Conservation (phyloP, 257 asterid genomes). For the Catharanthus roseus region DNA sequence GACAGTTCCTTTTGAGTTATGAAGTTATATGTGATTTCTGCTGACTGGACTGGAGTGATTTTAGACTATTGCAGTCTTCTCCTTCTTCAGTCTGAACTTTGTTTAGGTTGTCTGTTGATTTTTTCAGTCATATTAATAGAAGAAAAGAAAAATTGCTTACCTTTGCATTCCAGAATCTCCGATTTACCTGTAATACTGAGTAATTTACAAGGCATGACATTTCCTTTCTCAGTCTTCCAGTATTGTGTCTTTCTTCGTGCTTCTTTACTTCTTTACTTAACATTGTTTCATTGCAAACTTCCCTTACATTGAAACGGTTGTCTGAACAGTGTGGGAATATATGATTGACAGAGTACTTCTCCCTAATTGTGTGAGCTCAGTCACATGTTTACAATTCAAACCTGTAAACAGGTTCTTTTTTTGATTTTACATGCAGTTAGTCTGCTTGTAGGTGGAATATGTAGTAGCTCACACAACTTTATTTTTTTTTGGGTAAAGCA, state of each 20-base stretch:
- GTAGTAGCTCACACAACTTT: background rate
- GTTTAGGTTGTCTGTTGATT: background rate
- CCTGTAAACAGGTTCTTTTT: background rate
- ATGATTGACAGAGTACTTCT: background rate
- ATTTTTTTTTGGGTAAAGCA: too few relatives aligned
- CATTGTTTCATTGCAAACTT: background rate
- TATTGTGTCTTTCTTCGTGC: background rate
- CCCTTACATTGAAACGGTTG: background rate
- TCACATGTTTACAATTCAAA: background rate
- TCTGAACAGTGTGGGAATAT: background rate
- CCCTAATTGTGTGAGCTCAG: background rate
- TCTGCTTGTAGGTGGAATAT: background rate
- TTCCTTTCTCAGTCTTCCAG: background rate
- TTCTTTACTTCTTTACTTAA: too few relatives aligned
- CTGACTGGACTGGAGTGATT: background rate
- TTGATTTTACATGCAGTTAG: background rate
- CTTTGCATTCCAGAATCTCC: background rate
- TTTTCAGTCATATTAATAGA: too few relatives aligned
- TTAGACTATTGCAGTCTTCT: background rate
- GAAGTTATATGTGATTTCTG: background rate
- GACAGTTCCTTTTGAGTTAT: background rate
- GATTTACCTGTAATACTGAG: background rate
- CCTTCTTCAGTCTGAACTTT: background rate
- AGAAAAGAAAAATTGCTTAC: too few relatives aligned
- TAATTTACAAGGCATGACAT: background rate